Base-by-base conservation (phyloP, 1,284 basidiomycete species). In the Rhodofomes roseus region DNA sequence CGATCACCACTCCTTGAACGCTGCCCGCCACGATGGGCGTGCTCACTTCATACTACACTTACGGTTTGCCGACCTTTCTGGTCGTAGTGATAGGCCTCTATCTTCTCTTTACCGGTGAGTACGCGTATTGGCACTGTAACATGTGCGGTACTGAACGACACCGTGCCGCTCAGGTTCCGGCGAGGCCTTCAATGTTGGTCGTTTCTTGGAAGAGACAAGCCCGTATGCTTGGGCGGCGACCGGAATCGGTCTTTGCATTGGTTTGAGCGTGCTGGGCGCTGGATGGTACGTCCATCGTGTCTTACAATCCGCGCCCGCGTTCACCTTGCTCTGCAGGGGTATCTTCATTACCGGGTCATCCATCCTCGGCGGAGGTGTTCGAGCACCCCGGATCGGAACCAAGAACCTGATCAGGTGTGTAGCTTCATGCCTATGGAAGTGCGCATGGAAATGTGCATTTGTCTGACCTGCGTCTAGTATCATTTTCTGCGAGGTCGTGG, bases 401-500 rank as follows among this genome's bases (percentile, higher is more conserved):
- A 99, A 99, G 84, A 99, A 99, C 74, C 76, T 99, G 73, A 98
- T 98, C 69, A 96, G 93, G 95, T 94, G 60, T 74, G 22, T 20
- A 27, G 54, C 55, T 34, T 31, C 14, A 12, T 9, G 16, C 34
- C 2, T 6, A 6, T 14, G 18, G 11, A 22, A 4, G 0, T n/a
- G n/a, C n/a, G n/a, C n/a, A n/a, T n/a, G n/a, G n/a, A n/a, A n/a
- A n/a, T n/a, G 25, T 8, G 0, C 6, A 14, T 43, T 29, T 29
- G 34, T 54, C 27, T 37, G n/a, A 36, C 48, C 55, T 27, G 22
- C 22, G 11, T 50, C 12, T 68, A 96, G 95, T 64, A 96, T 99
- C 79, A 98, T 99, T 73, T 98, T 99, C 80, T 98, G 96, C 74
- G 96, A 99, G 80, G 96, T 98, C 66, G 94, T 97, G 23, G 95